These are phyloP conservation scores for Collariella sp. DNA, from an alignment of 495 filamentous ascomycete genomes.

Conservation along the genomic window DNA sequence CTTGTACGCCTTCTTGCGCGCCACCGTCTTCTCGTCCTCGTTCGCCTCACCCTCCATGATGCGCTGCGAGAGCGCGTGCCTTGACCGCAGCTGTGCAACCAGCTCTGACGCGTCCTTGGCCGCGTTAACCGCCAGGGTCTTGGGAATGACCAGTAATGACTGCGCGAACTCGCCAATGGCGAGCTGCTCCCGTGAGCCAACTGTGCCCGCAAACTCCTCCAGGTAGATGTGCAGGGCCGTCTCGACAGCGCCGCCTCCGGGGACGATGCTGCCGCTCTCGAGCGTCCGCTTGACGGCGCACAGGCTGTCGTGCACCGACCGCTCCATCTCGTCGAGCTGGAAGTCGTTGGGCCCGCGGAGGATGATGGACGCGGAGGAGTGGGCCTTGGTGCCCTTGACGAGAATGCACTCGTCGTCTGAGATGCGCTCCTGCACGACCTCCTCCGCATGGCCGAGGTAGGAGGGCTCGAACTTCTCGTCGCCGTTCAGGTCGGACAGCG, in stretches of 20 bases:
- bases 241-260: slow-evolving; percentile 92
- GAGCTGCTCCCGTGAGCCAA: slow-evolving; percentile 94
- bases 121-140: slow-evolving; percentile 93
- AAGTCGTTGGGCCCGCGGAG: slow-evolving; percentile 94
- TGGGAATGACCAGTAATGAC: slow-evolving; percentile 87
- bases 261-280: slow-evolving; percentile 94
- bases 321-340: slow-evolving; percentile 98
- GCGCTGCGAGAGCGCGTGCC: slow-evolving; percentile 89
- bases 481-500: slow-evolving; percentile 91
- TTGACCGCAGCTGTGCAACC: slow-evolving; percentile 87
- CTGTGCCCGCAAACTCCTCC: slow-evolving; percentile 97
- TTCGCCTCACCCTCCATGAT: slow-evolving; percentile 73
- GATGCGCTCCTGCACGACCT: slow-evolving; percentile 93
- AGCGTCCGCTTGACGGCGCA: slow-evolving; percentile 95
- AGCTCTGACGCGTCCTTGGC: slow-evolving; percentile 93
- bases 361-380: slow-evolving; percentile 91
- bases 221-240: slow-evolving; percentile 99
- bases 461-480: slow-evolving; percentile 94
- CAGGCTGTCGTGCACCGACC: slow-evolving; percentile 92
- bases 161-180: slow-evolving; percentile 97
- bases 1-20: slow-evolving; percentile 92
- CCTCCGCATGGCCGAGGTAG: slow-evolving; percentile 81
- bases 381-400: slow-evolving; percentile 89
- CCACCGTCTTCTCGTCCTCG: slow-evolving; percentile 76
- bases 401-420: slow-evolving; percentile 98